Percentiles rank a stretch among this genome's conserved stretches.
phyloP scores from a whole-genome alignment of 371 early-diverging fungal genomes.

The Mortierella sp. region DNA sequence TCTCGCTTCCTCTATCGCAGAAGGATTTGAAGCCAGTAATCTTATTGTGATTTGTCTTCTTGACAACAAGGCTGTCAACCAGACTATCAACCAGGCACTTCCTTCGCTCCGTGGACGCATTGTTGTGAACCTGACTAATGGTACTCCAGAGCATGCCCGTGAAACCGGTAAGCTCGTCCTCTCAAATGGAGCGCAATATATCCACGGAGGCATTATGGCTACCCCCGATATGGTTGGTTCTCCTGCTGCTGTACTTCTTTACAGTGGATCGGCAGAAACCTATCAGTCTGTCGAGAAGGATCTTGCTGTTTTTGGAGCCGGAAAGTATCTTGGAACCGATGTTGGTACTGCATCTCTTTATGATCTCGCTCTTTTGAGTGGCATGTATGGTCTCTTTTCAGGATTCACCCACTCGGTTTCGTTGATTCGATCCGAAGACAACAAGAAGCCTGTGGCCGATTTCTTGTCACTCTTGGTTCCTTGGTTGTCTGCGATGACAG shows the following conservation, averaged over 20 bases:
- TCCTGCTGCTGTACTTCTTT: constrained; percentile 7
- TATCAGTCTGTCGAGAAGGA: constrained; percentile 11
- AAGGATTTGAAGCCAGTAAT: constrained; percentile 17
- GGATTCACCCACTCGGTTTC: constrained; percentile 19
- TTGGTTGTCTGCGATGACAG: constrained; percentile 2
- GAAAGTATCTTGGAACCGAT: constrained; percentile 8
- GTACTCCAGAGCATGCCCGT: constrained; percentile 9
- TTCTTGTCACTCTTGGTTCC: constrained; percentile 15
- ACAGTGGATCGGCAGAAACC: constrained; percentile 12
- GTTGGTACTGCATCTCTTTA: constrained; percentile 12
- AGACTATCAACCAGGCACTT: neutral
- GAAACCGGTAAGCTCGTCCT: constrained; percentile 7
- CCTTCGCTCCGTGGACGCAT: constrained; percentile 11
- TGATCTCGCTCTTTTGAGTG: constrained; percentile 17
- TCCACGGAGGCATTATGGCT: constrained; percentile 16
- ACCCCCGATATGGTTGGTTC: constrained; percentile 10
- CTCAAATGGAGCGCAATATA: constrained; percentile 11
- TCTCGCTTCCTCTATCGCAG: constrained; percentile 2
- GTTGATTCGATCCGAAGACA: constrained; percentile 7
- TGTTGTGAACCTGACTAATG: constrained; percentile 19
- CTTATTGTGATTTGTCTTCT: constrained; percentile 17
- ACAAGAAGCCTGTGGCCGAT: neutral
- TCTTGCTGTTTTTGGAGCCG: constrained; percentile 1
- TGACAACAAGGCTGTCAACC: constrained; percentile 16
- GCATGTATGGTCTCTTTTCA: constrained; percentile 14